phyloP scores from a whole-genome alignment of 495 filamentous ascomycete species.

The Talaromyces wortmannii region DNA sequence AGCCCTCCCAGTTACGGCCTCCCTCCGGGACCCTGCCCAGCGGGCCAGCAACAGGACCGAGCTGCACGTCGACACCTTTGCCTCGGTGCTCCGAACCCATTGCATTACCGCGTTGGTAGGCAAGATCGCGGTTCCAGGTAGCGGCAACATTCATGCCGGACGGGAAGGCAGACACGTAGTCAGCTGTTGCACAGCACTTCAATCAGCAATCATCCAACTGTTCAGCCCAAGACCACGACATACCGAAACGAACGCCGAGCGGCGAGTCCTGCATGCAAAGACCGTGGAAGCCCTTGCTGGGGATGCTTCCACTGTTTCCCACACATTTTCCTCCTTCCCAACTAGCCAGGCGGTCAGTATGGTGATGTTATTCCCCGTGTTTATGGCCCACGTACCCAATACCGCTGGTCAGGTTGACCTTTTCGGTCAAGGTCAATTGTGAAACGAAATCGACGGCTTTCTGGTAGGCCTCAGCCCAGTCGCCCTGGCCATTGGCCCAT shows the following conservation, averaged over 20 bases:
- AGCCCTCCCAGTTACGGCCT: conserved; percentile 81
- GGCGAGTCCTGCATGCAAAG: conserved; percentile 90
- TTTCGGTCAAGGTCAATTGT: conserved; percentile 78
- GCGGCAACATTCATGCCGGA: conserved; percentile 78
- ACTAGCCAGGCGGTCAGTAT: conserved; percentile 25
- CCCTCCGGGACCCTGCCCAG: conserved; percentile 66
- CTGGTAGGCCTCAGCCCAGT: conserved; percentile 72
- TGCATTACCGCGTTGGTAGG: conserved; percentile 67
- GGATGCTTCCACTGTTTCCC: conserved; percentile 52
- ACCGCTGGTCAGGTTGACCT: conserved; percentile 89
- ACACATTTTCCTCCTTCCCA: conserved; percentile 77
- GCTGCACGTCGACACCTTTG: conserved; percentile 78
- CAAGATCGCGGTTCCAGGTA: conserved; percentile 67
- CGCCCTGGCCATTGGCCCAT: conserved; percentile 63
- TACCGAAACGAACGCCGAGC: conserved; percentile 70
- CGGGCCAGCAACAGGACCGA: conserved; percentile 88
- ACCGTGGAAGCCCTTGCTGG: conserved; percentile 57
- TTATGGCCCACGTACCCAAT: conserved; percentile 46
- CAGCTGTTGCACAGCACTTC: neutral
- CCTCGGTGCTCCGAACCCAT: conserved; percentile 75
- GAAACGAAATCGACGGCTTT: conserved; percentile 76
- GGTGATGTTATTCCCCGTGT: neutral
- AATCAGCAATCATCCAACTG: neutral
- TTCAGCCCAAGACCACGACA: conserved; percentile 5
- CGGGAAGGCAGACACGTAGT: conserved; percentile 50